Conservation (phyloP, 2,329 filamentous ascomycete genomes). For the Fusarium palustre region DNA sequence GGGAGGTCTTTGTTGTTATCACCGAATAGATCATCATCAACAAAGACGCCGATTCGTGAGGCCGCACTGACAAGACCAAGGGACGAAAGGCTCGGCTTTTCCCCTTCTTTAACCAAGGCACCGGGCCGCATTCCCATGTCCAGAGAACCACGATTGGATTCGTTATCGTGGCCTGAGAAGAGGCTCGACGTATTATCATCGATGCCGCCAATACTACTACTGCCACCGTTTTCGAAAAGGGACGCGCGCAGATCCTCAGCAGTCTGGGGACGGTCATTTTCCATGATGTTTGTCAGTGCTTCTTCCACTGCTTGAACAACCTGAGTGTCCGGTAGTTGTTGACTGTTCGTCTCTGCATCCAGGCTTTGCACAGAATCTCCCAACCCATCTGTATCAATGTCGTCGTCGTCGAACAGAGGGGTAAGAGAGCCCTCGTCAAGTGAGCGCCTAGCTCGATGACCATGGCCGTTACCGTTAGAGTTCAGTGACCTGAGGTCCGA, state of each 20-base stretch:
- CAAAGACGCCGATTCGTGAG: conserved; percentile 90
- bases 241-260: conserved; percentile 74
- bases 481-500: conserved; percentile 59
- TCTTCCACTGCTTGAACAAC: conserved; percentile 94
- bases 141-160: conserved; percentile 71
- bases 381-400: conserved; percentile 77
- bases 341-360: conserved; percentile 71
- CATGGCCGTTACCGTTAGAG: conserved; percentile 53
- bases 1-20: conserved; percentile 89
- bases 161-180: conserved; percentile 66
- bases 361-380: conserved; percentile 81
- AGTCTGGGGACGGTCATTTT: conserved; percentile 74
- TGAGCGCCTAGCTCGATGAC: conserved; percentile 69
- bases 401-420: conserved; percentile 84
- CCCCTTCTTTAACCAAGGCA: conserved; percentile 58
- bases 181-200: conserved; percentile 59
- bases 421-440: conserved; percentile 70
- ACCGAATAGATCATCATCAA: conserved; percentile 91
- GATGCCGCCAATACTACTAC: conserved; percentile 32
- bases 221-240: conserved; percentile 63
- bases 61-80: conserved; percentile 89
- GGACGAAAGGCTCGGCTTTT: conserved; percentile 89
- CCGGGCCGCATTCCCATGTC: conserved; percentile 59
- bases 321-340: conserved; percentile 74
- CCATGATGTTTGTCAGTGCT: conserved; percentile 92